Evolutionary conservation across 257 asterid species (phyloP), one percentile per base, ranked within the genome.

Genomic region (Petunia secreta): DNA sequence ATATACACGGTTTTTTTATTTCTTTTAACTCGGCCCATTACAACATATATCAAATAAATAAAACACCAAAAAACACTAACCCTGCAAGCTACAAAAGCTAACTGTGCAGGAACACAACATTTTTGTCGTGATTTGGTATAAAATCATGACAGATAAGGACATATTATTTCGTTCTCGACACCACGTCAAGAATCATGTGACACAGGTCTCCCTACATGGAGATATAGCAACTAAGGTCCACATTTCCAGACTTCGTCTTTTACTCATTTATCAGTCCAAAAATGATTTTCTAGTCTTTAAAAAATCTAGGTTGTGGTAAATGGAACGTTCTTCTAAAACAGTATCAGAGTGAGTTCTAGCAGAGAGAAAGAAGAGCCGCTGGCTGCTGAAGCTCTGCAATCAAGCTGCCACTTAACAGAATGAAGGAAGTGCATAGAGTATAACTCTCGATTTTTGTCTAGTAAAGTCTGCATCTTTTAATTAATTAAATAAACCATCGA

Each of bases 71-170:
- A 67, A 43, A 7, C 4, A 4, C 8, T 67, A n/a, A 41, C 43
- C 55, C 55, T 0, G n/a, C 55, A 67, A 67, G 75, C 75, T 67
- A 15, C 75, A 67, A 67, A 40, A 67, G 25, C 54, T 11, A 43
- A 1, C 14, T 3, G 54, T 13, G 15, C 55, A 67, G 41, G 54
- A 14, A n/a, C 39, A 43, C 16, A 6, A 66, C 8, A 67, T 67
- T 66, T 10, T 41, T 41, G 3, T 7, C 16, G 1, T 65, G 52
- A 65, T 39, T 65, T 65, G 52, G 36, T 67, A 67, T 40, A 67
- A 67, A 54, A 41, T 43, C 8, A 67, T 40, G 52, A n/a, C 14
- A 67, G 75, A 43, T 3, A 1, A 3, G 75, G 13, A 15, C 36
- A 67, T 62, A 25, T 59, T 34, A 62, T 1, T 34, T 62, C 34